Evolutionary conservation across 768 basidiomycete species (phyloP).

Genomic region (Amanita inopinata): DNA sequence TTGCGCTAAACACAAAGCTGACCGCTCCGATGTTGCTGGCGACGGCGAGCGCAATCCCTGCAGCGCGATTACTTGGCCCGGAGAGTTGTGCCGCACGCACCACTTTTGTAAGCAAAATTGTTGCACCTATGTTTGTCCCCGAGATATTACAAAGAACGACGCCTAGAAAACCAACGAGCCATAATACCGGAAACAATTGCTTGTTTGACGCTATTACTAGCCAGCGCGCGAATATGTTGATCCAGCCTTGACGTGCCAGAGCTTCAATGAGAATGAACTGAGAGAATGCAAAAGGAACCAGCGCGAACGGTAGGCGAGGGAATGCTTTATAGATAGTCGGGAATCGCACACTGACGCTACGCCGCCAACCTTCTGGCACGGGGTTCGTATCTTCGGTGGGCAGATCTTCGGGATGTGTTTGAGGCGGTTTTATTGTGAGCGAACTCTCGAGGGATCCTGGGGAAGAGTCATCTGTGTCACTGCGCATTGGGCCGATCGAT

Average conservation of each 20-base stretch:
- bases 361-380: background rate
- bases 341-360: constrained; percentile 31
- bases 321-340: constrained; percentile 64
- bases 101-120: constrained; percentile 80
- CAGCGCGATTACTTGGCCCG: constrained; percentile 33
- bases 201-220: constrained; percentile 34
- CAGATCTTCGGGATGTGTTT: too few species aligned
- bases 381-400: too few species aligned
- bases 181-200: constrained; percentile 42
- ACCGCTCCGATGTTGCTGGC: constrained; percentile 89
- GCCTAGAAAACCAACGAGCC: constrained; percentile 61
- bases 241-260: constrained; percentile 79
- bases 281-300: constrained; percentile 87
- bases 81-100: constrained; percentile 42
- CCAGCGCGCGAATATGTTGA: constrained; percentile 71
- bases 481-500: background rate
- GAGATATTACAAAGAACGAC: constrained; percentile 74
- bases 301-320: constrained; percentile 64
- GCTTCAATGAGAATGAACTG: constrained; percentile 93
- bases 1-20: constrained; percentile 80
- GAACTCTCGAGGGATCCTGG: too few species aligned
- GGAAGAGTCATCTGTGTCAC: too few species aligned
- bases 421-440: too few species aligned
- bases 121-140: constrained; percentile 88
- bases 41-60: constrained; percentile 69